phyloP scores from a whole-genome alignment of 73 alveolate species.

The Tetrahymena malaccensis region DNA sequence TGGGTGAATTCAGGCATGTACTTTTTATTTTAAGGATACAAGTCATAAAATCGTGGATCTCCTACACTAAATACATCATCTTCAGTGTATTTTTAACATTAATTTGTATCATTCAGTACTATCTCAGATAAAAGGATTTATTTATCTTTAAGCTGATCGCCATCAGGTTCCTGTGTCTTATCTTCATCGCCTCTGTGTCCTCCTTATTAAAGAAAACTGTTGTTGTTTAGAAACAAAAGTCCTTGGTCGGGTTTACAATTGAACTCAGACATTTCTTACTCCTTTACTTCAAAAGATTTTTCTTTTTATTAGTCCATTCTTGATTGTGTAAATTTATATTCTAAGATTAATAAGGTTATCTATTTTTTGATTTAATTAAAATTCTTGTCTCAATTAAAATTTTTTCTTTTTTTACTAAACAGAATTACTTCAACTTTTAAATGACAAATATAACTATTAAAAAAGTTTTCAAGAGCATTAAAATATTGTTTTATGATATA shows the following conservation, averaged over 20 bases:
- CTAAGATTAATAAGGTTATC: not conserved
- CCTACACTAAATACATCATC: not conserved
- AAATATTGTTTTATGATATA: too few relatives aligned
- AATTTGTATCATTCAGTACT: not conserved
- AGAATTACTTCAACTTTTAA: too few relatives aligned
- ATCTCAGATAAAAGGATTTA: not conserved
- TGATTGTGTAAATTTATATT: not conserved
- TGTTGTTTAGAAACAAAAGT: not conserved
- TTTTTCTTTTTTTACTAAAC: too few relatives aligned
- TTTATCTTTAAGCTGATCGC: not conserved
- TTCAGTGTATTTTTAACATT: not conserved
- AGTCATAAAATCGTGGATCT: not conserved
- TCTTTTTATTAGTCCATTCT: not conserved
- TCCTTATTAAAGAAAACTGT: not conserved
- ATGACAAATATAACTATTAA: too few relatives aligned
- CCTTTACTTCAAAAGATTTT: not conserved
- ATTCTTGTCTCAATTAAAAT: not conserved
- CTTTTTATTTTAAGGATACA: not conserved
- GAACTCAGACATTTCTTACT: not conserved
- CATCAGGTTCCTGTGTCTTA: not conserved
- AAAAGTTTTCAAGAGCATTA: too few relatives aligned
- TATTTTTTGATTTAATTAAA: too few relatives aligned
- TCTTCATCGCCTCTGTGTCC: not conserved
- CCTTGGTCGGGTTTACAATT: not conserved
- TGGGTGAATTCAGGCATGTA: not conserved